Base-by-base conservation (phyloP, 106 monocot species). In the Dendrobium nobile region DNA sequence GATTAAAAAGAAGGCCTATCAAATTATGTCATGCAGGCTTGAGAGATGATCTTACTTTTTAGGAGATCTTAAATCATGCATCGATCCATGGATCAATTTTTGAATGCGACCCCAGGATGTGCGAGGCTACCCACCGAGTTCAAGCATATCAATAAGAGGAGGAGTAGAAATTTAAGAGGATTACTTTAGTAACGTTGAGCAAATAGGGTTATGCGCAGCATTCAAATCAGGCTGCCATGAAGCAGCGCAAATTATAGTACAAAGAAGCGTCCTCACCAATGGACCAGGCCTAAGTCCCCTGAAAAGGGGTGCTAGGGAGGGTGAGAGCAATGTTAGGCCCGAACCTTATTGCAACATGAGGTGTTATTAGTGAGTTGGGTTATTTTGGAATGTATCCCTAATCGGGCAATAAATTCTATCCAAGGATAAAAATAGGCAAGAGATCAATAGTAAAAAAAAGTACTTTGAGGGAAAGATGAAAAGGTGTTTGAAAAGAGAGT, bases 81-180 rank as follows among this genome's bases (percentile, higher is more conserved):
- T 55, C 6, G 4, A 55, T 18, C 55, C 55, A 18, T 55, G 55
- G 43, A 11, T 55, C 9, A 10, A 6, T 28, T 28, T 55, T 0
- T 6, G 55, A 55, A 55, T 55, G 55, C 18, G 55, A 55, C 55
- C 55, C 55, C 28, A 28, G 28, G 28, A 28, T 28, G 28, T 28
- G 28, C 28, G 28, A 19, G n/a, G 59, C 68, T 45, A 81, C 78
- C 80, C 72, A 45, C 77, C 45, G 72, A 85, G 75, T 67, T 85
- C 81, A 80, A 80, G 80, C 77, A 85, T 81, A 84, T 84, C 79
- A 84, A 81, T 85, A 81, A 85, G 77, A 42, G 44, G 55, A 81
- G 79, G 84, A 84, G 37, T 75, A 84, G 72, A 78, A 83, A 83
- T 78, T 77, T 77, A 78, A 40, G 26, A 77, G 55, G 78, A 83